Evolutionary conservation across 345 rosid species (phyloP).

Genomic region (thale cress (Arabidopsis thaliana)): DNA sequence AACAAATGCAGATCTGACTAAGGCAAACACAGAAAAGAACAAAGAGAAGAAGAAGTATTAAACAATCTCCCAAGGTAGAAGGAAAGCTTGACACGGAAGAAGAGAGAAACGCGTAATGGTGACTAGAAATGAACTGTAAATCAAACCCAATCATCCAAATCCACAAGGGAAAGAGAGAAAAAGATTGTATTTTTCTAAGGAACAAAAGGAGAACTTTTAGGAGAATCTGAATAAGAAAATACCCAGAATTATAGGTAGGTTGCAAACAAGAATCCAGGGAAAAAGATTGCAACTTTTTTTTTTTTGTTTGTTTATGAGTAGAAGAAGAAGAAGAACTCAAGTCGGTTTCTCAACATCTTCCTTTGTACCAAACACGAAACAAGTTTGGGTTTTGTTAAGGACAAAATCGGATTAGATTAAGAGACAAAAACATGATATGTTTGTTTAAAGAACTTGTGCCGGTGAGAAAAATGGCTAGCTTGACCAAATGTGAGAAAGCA

Average conservation of each 20-base stretch:
- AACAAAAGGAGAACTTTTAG: conserved; percentile 4
- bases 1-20: conserved; percentile 62
- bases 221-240: conserved; percentile 23
- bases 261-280: conserved; percentile 26
- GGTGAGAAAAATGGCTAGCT: conserved; percentile 47
- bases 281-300: conserved; percentile 12
- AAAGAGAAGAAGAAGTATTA: conserved; percentile 27
- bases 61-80: conserved; percentile 45
- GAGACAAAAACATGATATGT: conserved; percentile 33
- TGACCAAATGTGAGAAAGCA: conserved; percentile 49
- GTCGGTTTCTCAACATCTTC: conserved; percentile 44
- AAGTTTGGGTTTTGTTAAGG: not conserved
- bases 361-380: conserved; percentile 33
- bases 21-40: not conserved
- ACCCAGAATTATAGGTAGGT: conserved; percentile 6
- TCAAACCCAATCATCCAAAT: conserved; percentile 43
- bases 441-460: conserved; percentile 10
- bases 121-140: conserved; percentile 61
- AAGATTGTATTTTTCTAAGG: not conserved
- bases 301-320: not conserved
- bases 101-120: conserved; percentile 66
- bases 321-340: conserved; percentile 26
- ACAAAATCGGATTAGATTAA: conserved; percentile 26
- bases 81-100: conserved; percentile 28
- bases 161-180: conserved; percentile 20